Percentiles rank a stretch among this genome's conserved stretches.
Evolutionary conservation across 2,329 filamentous ascomycete genomes (phyloP).

Genomic region (Emergomyces orientalis): DNA sequence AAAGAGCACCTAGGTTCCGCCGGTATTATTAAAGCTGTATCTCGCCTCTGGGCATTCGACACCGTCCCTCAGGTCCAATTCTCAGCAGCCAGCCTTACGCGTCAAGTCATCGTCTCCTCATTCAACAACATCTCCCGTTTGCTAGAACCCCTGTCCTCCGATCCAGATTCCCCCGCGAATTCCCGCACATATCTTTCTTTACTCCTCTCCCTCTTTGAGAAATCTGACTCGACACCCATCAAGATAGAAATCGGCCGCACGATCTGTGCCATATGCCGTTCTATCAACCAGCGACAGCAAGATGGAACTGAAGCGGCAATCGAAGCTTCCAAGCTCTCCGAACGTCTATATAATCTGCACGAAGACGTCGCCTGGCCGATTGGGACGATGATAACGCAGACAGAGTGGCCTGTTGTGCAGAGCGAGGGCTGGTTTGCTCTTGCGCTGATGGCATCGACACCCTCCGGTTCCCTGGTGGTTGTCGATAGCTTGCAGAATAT

Average conservation of each 20-base stretch:
- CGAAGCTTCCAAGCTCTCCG: conserved; percentile 14
- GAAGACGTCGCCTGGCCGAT: conserved; percentile 31
- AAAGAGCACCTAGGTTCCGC: conserved; percentile 30
- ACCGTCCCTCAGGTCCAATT: conserved; percentile 39
- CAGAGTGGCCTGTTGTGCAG: conserved; percentile 40
- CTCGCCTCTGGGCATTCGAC: conserved; percentile 33
- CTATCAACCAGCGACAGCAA: conserved; percentile 9
- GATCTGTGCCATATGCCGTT: conserved; percentile 33
- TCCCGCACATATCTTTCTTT: conserved; percentile 32
- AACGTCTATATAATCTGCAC: conserved; percentile 30
- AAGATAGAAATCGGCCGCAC: conserved; percentile 41
- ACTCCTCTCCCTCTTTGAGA: conserved; percentile 34
- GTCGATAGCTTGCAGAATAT: conserved; percentile 29
- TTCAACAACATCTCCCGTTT: conserved; percentile 31
- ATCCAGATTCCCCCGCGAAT: conserved; percentile 23
- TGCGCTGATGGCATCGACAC: conserved; percentile 36
- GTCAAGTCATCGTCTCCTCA: conserved; percentile 32
- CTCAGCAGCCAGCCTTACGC: conserved; percentile 33
- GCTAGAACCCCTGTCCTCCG: conserved; percentile 25
- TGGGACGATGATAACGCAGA: conserved; percentile 37
- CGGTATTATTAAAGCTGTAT: conserved; percentile 32
- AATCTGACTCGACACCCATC: conserved; percentile 37
- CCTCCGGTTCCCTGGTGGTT: conserved; percentile 26
- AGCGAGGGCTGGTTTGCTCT: conserved; percentile 44
- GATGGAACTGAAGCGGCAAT: conserved; percentile 6